Evolutionary conservation across 768 basidiomycete genomes (phyloP), one percentile per base, ranked within the genome.

Genomic region (Leccinellum rugosiceps): DNA sequence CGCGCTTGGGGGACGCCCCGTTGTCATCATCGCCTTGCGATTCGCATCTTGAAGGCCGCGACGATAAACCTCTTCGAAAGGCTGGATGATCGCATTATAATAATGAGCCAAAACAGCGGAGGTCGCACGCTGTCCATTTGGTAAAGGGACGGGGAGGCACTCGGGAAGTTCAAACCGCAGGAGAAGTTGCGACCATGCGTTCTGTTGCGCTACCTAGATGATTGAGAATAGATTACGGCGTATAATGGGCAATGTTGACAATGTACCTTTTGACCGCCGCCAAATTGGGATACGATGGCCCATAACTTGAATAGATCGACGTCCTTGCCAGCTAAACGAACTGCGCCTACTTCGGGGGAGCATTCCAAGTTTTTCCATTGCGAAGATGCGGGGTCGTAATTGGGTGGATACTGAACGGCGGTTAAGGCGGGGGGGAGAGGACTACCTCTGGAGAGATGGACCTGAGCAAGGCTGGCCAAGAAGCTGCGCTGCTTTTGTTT

Each of bases 371-470:
- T 72, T 65, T 83, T 83, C 85, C 87, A 92, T 21, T 74, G 79
- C 1, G 90, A 84, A 44, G 74, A 78, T 46, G 68, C 70, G 26
- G 82, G 84, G 69, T 93, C 90, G 61, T 83, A 92, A 52, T 74
- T 76, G 4, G 80, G 75, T 13, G 78, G 78, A 51, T 78, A 78
- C 17, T 79, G 76, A 49, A 84, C 65, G 47, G 88, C 86, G 10
- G 87, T 90, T 58, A 92, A 76, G 17, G 80, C 70, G n/a, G 88
- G 88, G 3, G 92, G 92, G 3, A 93, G 77, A 50, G 90, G 90
- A n/a, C 72, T 78, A 34, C 78, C 77, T 46, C 81, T 80, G 58
- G 76, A 76, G 51, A 74, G 65, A 80, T 88, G 87, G 55, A 87
- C 64, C 50, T 72, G 80, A 53, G 85, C 83, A 38, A 93, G 81